Base-by-base conservation (phyloP, 225 moss, liverwort and hornwort species). In the Climacium dendroides region DNA sequence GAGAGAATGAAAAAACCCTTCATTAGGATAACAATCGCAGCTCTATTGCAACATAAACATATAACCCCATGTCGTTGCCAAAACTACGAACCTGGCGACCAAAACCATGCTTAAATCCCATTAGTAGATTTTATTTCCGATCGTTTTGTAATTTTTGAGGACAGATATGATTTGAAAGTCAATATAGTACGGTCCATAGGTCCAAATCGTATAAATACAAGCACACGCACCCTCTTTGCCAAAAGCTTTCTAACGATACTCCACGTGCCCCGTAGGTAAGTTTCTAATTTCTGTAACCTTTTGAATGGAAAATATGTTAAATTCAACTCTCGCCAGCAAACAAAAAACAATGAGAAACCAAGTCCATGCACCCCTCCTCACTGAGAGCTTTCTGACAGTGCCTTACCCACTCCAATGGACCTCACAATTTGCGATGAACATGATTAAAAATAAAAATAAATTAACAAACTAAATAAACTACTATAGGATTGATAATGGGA, bases 401-500 rank as follows among this genome's bases (percentile, higher is more conserved):
- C n/a, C 15, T 24, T 54, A 35, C 3, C 75, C 53, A 76, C 48
- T 24, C 32, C n/a, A n/a, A 53, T 53, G 35, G 75, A 75, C 52
- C 3, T 52, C 23, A 17, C 28, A 35, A 75, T 45, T 35, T n/a
- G n/a, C 37, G 15, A 24, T 54, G 78, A 78, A 37, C 16, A 26
- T 16, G 26, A 78, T 37, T 3, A 15, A 54, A 6, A 35, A 22
- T n/a, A n/a, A n/a, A n/a, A n/a, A n/a, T n/a, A n/a, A n/a, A n/a
- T n/a, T n/a, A n/a, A n/a, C n/a, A 5, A 22, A 4, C 9, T 7
- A 1, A 3, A 28, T n/a, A 47, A 47, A 1, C 8, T 8, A 25
- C 47, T 4, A 34, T 7, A 18, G 73, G 18, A 73, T 34, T 73
- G 25, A 60, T 60, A 9, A 65, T 82, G 83, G 30, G 48, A 82